A percentile compares a stretch with the other conserved stretches of the same genome.
phyloP scores from a whole-genome alignment of 2,329 filamentous ascomycete genomes.

The Pseudovirgaria hyperparasitica region DNA sequence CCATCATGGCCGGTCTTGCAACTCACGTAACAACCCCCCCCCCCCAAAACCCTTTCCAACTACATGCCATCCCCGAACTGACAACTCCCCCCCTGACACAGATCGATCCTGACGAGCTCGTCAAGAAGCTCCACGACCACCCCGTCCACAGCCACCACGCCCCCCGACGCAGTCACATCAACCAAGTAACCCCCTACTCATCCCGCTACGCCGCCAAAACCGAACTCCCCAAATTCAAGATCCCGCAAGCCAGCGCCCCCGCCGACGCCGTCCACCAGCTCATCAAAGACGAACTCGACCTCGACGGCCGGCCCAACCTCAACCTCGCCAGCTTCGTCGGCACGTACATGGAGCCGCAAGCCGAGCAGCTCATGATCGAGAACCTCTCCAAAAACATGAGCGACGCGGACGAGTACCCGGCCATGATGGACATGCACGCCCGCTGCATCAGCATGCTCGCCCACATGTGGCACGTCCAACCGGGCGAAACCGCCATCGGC shows the following conservation, averaged over 20 bases:
- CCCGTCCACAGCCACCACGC: constrained; percentile 24
- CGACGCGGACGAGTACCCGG: constrained; percentile 43
- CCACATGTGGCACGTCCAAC: constrained; percentile 50
- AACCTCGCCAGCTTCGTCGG: constrained; percentile 58
- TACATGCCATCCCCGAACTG: no score
- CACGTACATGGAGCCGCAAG: constrained; percentile 59
- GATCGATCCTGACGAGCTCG: constrained; percentile 41
- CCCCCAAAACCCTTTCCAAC: not conserved
- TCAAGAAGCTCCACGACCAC: constrained; percentile 38
- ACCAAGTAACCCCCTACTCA: constrained; percentile 44
- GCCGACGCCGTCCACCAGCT: constrained; percentile 54
- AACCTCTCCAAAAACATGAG: constrained; percentile 60
- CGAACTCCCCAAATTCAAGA: constrained; percentile 47
- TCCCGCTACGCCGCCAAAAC: constrained; percentile 41
- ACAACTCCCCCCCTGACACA: no score
- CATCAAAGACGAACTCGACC: constrained; percentile 29
- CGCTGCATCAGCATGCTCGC: constrained; percentile 58
- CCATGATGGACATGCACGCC: constrained; percentile 43
- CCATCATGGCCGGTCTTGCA: constrained; percentile 35
- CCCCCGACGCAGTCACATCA: constrained; percentile 25
- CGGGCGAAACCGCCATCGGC: constrained; percentile 51
- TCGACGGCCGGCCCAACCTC: constrained; percentile 44
- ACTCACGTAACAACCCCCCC: constrained; percentile 27
- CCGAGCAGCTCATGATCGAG: constrained; percentile 51
- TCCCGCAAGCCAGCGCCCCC: constrained; percentile 44